Conservation (phyloP, 495 filamentous ascomycete genomes). For the Daldinia vernicosa region DNA sequence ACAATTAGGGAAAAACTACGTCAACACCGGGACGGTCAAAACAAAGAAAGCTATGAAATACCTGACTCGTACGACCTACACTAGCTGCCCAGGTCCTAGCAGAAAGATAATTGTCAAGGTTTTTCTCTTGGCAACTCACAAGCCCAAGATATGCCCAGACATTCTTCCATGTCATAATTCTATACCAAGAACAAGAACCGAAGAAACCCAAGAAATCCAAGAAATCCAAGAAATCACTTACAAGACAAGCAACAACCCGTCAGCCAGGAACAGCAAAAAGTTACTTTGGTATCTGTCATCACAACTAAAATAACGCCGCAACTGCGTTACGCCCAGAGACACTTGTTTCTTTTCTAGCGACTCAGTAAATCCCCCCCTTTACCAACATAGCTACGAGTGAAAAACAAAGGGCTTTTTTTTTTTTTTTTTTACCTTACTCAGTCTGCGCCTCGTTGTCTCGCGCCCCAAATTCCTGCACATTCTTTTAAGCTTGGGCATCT, state of each 20-base stretch:
- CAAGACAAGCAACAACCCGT: conserved; percentile 13
- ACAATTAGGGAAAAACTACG: conserved; percentile 2
- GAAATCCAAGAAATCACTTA: conserved; percentile 11
- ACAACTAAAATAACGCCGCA: conserved; percentile 13
- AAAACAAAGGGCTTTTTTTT: conserved; percentile 18
- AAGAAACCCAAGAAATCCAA: background rate
- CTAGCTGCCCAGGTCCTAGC: background rate
- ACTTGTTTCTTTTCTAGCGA: conserved; percentile 7
- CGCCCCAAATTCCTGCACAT: conserved; percentile 24
- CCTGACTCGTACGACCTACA: conserved; percentile 22
- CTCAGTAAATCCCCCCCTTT: conserved; percentile 24
- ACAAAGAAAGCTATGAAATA: conserved; percentile 17
- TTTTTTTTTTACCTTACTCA: background rate
- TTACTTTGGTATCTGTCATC: background rate
- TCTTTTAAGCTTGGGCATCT: conserved; percentile 4
- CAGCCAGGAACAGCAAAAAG: conserved; percentile 14
- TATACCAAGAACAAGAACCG: conserved; percentile 23
- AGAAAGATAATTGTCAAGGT: background rate
- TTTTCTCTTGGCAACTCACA: conserved; percentile 14
- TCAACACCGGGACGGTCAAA: background rate
- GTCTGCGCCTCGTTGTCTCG: conserved; percentile 35
- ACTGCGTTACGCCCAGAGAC: conserved; percentile 19
- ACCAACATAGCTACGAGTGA: background rate
- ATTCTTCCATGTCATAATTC: background rate
- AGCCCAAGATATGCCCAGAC: conserved; percentile 2